These are phyloP conservation scores for Xylariaceae sp. DNA, from an alignment of 2,329 filamentous ascomycete genomes.

Conservation along the genomic window DNA sequence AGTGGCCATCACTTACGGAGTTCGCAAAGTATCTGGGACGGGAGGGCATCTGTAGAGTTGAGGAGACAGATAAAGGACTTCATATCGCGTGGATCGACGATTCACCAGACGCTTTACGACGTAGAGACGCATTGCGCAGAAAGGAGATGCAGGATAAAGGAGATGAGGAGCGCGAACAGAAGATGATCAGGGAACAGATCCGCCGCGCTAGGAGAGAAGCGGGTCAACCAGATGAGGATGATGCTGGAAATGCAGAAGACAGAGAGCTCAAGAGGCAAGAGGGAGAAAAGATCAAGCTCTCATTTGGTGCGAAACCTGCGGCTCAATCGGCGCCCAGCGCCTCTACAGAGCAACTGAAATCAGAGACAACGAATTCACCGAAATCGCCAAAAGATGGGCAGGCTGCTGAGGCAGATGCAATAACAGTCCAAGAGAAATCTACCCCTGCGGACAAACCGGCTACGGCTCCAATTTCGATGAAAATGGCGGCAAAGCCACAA, in stretches of 20 bases:
- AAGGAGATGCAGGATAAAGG: constrained; percentile 88
- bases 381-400: constrained; percentile 6
- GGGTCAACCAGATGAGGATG: constrained; percentile 45
- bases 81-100: constrained; percentile 92
- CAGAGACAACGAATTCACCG: constrained; percentile 25
- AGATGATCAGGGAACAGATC: constrained; percentile 82
- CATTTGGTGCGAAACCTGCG: constrained; percentile 57
- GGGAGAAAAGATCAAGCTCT: constrained; percentile 76
- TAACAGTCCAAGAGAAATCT: constrained; percentile 1
- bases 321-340: constrained; percentile 22
- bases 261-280: constrained; percentile 62
- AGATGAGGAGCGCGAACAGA: constrained; percentile 87
- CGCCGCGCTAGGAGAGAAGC: constrained; percentile 67
- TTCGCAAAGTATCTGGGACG: constrained; percentile 85
- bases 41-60: constrained; percentile 86
- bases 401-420: constrained; percentile 21
- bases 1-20: constrained; percentile 85
- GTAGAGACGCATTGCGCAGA: constrained; percentile 78
- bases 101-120: constrained; percentile 78
- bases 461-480: constrained; percentile 60
- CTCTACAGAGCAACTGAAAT: constrained; percentile 19
- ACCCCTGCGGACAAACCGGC: constrained; percentile 37
- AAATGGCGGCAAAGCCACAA: constrained; percentile 66
- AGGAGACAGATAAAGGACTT: constrained; percentile 84
- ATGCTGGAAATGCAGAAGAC: constrained; percentile 44